Evolutionary conservation across 768 basidiomycete species (phyloP), one percentile per base, ranked within the genome.

Genomic region (Lactarius indigo): DNA sequence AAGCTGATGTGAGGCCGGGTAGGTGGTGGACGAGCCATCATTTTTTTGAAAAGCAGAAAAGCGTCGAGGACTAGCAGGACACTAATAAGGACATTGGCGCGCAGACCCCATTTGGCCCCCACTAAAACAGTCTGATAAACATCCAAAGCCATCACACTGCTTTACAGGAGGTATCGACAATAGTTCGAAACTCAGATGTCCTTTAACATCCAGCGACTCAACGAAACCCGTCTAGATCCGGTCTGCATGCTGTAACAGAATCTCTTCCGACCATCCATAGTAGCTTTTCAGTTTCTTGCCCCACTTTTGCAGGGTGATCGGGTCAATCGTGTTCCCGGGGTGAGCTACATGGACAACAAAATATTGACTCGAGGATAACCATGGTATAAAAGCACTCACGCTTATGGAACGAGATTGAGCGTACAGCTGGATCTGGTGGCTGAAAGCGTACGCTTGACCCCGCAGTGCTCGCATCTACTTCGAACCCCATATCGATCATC

Each of bases 401-500:
- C 63, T 76, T 76, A 60, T 76, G 75, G 62, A 76, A 75, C 15
- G 74, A 73, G 42, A 76, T 74, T 4, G 75, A 71, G 28, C 58
- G 62, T 57, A 71, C 57, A 12, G 69, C 64, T 10, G 58, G 56
- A 60, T 71, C 69, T 0, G 72, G 76, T 2, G 76, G 76, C 68
- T 75, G 72, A 59, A 76, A 76, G 18, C 74, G 71, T 30, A 76
- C 76, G 55, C 75, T 73, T 35, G 74, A 75, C 39, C 76, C 76
- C 7, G 75, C 74, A 20, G 76, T 72, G 42, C 73, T 71, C 28
- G 71, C 70, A 58, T 73, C 75, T 42, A 71, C 71, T 8, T 68
- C 68, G 57, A 76, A 76, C 39, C 76, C 76, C 72, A 76, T 73
- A 28, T 68, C 67, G 13, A 66, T 68, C 76, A 76, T 76, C 15